phyloP scores from a whole-genome alignment of 2,329 filamentous ascomycete species.

The Beauveria sp. region DNA sequence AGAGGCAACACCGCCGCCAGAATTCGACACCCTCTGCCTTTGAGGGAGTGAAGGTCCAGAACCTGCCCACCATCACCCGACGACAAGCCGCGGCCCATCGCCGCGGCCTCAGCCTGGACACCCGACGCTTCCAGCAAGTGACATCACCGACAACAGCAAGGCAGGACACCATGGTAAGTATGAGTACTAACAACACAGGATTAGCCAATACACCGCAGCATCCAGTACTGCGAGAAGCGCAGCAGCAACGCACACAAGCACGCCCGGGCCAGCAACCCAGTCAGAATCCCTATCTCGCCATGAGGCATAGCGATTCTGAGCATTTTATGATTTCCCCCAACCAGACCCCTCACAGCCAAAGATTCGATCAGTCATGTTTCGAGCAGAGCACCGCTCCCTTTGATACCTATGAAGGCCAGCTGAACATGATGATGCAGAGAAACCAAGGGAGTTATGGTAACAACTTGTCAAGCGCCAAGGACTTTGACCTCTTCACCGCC shows the following conservation, averaged over 20 bases:
- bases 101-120: slow-evolving; percentile 79
- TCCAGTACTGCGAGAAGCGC: slow-evolving; percentile 74
- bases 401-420: slow-evolving; percentile 36
- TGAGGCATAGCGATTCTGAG: slow-evolving; percentile 36
- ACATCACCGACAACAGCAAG: slow-evolving; percentile 19
- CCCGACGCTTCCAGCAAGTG: slow-evolving; percentile 37
- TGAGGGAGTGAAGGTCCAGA: slow-evolving; percentile 63
- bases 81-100: slow-evolving; percentile 53
- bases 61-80: slow-evolving; percentile 48
- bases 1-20: slow-evolving; percentile 66
- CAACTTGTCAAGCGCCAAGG: slow-evolving; percentile 35
- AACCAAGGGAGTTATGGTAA: slow-evolving; percentile 35
- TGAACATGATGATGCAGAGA: slow-evolving; percentile 40
- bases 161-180: slow-evolving; percentile 40
- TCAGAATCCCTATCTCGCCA: slow-evolving; percentile 21
- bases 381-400: slow-evolving; percentile 38
- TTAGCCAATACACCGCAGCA: slow-evolving; percentile 57
- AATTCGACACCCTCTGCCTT: slow-evolving; percentile 75
- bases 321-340: slow-evolving; percentile 51
- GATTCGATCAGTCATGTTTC: slow-evolving; percentile 42
- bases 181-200: slow-evolving; percentile 48
- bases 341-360: slow-evolving; percentile 45
- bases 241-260: slow-evolving; percentile 72
- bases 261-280: slow-evolving; percentile 53
- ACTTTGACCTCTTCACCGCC: slow-evolving; percentile 43